Percentiles rank a stretch among this genome's conserved stretches.
Evolutionary conservation across 139 green algal genomes (phyloP).

Genomic region (Picochlorum costavermella): DNA sequence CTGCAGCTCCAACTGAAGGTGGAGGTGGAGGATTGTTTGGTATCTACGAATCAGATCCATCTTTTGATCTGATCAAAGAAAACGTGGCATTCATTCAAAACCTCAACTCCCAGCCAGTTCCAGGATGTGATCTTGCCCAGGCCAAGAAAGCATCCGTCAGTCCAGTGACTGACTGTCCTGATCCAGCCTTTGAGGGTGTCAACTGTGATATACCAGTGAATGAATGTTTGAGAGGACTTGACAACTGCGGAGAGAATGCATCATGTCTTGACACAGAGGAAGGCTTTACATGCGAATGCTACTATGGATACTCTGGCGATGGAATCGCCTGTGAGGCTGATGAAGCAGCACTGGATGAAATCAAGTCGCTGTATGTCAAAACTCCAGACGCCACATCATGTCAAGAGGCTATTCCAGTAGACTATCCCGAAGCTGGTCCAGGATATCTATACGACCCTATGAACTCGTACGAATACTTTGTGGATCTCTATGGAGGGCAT

Average conservation of each 20-base stretch:
- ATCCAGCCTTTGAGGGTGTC: slow-evolving; percentile 45
- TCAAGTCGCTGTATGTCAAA: slow-evolving; percentile 17
- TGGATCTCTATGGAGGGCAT: neutral
- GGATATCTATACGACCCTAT: slow-evolving; percentile 44
- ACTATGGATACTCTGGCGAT: slow-evolving; percentile 34
- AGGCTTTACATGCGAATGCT: slow-evolving; percentile 40
- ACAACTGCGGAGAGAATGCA: slow-evolving; percentile 33
- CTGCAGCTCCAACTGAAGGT: slow-evolving; percentile 30
- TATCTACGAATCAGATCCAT: slow-evolving; percentile 27
- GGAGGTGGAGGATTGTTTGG: slow-evolving; percentile 39
- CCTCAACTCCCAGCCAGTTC: slow-evolving; percentile 7
- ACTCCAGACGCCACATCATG: slow-evolving; percentile 25
- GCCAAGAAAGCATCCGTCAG: neutral
- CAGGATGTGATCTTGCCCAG: neutral
- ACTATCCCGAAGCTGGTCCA: slow-evolving; percentile 31
- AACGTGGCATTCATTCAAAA: slow-evolving; percentile 21
- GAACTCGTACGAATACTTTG: slow-evolving; percentile 23
- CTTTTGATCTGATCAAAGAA: slow-evolving; percentile 21
- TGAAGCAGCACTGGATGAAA: neutral
- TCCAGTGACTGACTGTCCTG: slow-evolving; percentile 15
- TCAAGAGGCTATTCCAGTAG: slow-evolving; percentile 32
- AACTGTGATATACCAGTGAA: slow-evolving; percentile 44
- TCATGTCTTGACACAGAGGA: slow-evolving; percentile 41
- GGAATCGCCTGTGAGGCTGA: slow-evolving; percentile 15
- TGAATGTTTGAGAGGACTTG: slow-evolving; percentile 43